These are phyloP conservation scores for Sherardia arvensis DNA, from an alignment of 257 asterid species.

Conservation along the genomic window DNA sequence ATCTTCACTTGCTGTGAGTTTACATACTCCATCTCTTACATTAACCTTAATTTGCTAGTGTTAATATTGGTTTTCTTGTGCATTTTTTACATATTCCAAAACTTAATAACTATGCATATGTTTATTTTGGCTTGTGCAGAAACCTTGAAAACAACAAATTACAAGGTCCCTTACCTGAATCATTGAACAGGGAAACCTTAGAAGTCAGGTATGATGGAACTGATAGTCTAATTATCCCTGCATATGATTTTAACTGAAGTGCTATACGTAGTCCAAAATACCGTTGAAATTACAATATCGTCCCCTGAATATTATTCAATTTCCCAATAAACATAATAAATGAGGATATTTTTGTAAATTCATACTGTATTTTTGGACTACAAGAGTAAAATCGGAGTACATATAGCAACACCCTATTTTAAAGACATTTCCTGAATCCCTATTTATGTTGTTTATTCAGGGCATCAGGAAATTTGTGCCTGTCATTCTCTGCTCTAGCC, in stretches of 20 bases:
- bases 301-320: no score
- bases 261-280: no score
- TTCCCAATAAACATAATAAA: no score
- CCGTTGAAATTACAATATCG: no score
- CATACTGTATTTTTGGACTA: no score
- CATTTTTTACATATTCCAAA: no score
- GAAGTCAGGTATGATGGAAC: conserved; percentile 51
- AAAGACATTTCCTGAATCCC: not conserved
- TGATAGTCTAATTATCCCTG: not conserved
- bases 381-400: no score
- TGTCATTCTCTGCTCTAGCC: conserved; percentile 49
- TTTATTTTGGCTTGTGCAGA: conserved; percentile 29
- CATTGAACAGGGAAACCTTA: conserved; percentile 59
- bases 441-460: conserved; percentile 28
- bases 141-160: conserved; percentile 77
- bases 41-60: not conserved
- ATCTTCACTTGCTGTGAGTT: conserved; percentile 76
- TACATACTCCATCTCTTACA: not conserved
- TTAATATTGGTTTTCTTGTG: no score
- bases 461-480: conserved; percentile 78
- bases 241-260: conserved; percentile 9
- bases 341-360: no score
- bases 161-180: conserved; percentile 85
- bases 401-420: no score
- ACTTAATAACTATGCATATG: conserved; percentile 2